phyloP scores from a whole-genome alignment of 1,284 basidiomycete genomes.

The Laetiporus sulphureus region DNA sequence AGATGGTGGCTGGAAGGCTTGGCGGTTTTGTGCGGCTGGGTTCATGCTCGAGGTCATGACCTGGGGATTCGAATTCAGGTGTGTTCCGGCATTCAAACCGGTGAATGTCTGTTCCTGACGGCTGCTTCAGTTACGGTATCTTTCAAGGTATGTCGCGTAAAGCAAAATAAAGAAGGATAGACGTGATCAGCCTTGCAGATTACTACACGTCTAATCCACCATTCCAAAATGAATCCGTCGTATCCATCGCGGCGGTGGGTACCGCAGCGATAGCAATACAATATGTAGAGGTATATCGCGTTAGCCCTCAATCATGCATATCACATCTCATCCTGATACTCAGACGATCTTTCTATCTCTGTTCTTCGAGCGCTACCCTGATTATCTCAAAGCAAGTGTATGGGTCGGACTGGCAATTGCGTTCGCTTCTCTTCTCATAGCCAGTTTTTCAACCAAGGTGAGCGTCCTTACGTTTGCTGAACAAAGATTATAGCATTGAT shows the following conservation, averaged over 20 bases:
- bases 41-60: constrained; percentile 20
- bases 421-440: constrained; percentile 16
- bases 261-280: constrained; percentile 8
- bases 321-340: background rate
- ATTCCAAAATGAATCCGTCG: constrained; percentile 7
- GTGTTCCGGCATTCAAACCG: background rate
- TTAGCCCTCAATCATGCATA: background rate
- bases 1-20: constrained; percentile 17
- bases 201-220: constrained; percentile 12
- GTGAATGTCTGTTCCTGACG: background rate
- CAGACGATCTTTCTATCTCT: constrained; percentile 19
- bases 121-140: constrained; percentile 9
- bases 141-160: constrained; percentile 8
- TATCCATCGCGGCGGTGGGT: constrained; percentile 11
- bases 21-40: constrained; percentile 17
- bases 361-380: constrained; percentile 20
- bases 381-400: constrained; percentile 18
- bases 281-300: constrained; percentile 7
- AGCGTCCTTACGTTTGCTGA: constrained; percentile 8
- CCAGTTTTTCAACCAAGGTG: constrained; percentile 17
- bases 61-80: constrained; percentile 23
- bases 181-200: constrained; percentile 2
- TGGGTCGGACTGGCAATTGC: constrained; percentile 17
- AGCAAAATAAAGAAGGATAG: background rate
- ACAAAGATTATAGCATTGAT: too few species aligned